These are phyloP conservation scores for Suillus hirtellus DNA, from an alignment of 768 basidiomycete species.

Conservation along the genomic window DNA sequence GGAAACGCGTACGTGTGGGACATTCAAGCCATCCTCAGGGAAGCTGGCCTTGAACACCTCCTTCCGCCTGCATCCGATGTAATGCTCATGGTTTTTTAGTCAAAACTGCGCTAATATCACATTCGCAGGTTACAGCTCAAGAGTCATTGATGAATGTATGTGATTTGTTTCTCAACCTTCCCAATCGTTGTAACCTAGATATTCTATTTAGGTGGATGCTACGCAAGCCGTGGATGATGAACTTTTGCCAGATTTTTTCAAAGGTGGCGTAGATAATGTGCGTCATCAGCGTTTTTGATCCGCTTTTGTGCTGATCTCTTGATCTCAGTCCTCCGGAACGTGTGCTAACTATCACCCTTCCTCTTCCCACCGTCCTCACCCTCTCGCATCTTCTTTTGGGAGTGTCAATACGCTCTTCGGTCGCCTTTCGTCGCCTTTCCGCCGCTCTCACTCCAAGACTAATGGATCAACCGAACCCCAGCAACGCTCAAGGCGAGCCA, in stretches of 20 bases:
- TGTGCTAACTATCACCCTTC: neutral
- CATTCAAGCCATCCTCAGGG: neutral
- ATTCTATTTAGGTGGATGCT: neutral
- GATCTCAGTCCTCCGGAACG: neutral
- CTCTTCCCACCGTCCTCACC: neutral
- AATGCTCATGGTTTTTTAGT: neutral
- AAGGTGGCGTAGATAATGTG: neutral
- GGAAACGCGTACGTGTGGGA: neutral
- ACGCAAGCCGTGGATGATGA: neutral
- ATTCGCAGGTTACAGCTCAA: neutral
- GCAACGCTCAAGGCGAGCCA: neutral
- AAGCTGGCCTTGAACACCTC: neutral
- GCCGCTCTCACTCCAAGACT: neutral
- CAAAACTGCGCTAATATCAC: neutral
- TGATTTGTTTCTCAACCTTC: neutral
- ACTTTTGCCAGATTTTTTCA: neutral
- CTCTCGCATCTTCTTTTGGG: neutral
- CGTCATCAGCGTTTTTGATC: neutral
- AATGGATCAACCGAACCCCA: neutral
- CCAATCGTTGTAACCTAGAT: neutral
- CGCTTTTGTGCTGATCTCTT: neutral
- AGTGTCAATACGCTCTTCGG: neutral
- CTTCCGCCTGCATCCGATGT: neutral
- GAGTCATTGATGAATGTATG: neutral
- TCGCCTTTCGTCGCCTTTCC: neutral